A percentile compares a stretch with the other conserved stretches of the same genome.
phyloP scores from a whole-genome alignment of 1,139 yeast genomes.

The Debaryomyces subglobosus region DNA sequence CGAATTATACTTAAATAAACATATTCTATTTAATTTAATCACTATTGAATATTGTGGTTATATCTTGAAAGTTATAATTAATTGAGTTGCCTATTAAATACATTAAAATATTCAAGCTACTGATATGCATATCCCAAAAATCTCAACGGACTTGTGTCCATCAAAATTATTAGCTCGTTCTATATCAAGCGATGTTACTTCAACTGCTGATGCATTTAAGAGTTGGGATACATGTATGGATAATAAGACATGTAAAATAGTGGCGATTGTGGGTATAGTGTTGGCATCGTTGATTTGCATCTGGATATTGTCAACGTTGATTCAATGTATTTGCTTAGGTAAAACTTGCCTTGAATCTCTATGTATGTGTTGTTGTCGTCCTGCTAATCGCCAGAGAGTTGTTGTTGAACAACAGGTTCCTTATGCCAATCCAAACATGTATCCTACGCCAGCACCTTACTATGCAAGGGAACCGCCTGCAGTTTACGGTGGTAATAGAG shows the following conservation, averaged over 20 bases:
- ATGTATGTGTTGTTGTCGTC: conserved; percentile 49
- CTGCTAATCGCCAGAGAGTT: conserved; percentile 22
- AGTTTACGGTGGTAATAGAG: conserved; percentile 15
- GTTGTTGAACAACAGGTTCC: conserved; percentile 20
- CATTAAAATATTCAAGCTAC: not conserved
- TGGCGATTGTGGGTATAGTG: conserved; percentile 74
- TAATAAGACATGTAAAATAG: conserved; percentile 71
- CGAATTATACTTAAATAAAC: not conserved
- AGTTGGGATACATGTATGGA: conserved; percentile 83
- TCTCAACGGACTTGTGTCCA: conserved; percentile 8
- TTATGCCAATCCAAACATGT: conserved; percentile 43
- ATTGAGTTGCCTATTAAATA: not conserved
- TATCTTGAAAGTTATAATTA: not conserved
- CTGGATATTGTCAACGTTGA: conserved; percentile 48
- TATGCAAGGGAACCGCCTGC: conserved; percentile 14
- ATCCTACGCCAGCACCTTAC: conserved; percentile 30
- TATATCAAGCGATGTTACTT: conserved; percentile 21
- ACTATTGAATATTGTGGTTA: not conserved
- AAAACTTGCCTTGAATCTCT: conserved; percentile 44
- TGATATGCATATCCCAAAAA: conserved; percentile 7
- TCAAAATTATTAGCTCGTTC: conserved; percentile 13
- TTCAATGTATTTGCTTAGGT: conserved; percentile 51
- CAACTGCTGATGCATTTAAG: conserved; percentile 61
- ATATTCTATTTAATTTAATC: not conserved
- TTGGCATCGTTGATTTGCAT: conserved; percentile 51